Evolutionary conservation across 1,284 basidiomycete genomes (phyloP).

Genomic region (Cronartium quercuum): DNA sequence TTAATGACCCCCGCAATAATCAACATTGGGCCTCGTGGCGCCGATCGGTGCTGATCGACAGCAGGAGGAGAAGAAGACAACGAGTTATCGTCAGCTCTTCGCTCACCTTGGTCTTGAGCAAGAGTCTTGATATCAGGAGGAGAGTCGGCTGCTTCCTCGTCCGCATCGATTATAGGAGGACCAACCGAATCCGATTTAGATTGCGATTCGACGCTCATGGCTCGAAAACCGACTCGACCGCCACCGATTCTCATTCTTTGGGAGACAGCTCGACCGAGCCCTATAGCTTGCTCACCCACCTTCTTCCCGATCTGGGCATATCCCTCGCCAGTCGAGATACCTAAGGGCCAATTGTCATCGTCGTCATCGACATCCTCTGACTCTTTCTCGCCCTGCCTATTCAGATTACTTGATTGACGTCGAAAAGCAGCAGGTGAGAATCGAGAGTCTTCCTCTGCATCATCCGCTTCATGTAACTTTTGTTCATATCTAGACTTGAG

Average conservation of each 20-base stretch:
- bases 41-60: neutral
- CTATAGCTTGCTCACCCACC: constrained; percentile 32
- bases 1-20: constrained; percentile 29
- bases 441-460: constrained; percentile 27
- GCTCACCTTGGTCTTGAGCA: constrained; percentile 5
- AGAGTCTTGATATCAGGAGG: neutral
- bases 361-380: neutral
- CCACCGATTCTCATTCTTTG: constrained; percentile 31
- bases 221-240: constrained; percentile 23
- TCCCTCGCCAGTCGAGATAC: constrained; percentile 1
- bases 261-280: constrained; percentile 22
- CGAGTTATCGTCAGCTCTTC: neutral
- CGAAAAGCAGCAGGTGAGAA: constrained; percentile 26
- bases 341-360: neutral
- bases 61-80: neutral
- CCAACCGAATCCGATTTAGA: neutral
- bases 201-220: neutral
- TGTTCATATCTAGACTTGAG: constrained; percentile 15
- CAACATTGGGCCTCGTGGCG: neutral
- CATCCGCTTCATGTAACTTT: constrained; percentile 25
- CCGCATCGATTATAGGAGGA: neutral
- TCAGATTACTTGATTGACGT: neutral
- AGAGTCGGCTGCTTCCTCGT: neutral
- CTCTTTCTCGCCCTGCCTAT: neutral
- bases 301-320: constrained; percentile 25